Conservation (phyloP, 1,284 basidiomycete species). For the Sporisorium iseilematis-ciliati region DNA sequence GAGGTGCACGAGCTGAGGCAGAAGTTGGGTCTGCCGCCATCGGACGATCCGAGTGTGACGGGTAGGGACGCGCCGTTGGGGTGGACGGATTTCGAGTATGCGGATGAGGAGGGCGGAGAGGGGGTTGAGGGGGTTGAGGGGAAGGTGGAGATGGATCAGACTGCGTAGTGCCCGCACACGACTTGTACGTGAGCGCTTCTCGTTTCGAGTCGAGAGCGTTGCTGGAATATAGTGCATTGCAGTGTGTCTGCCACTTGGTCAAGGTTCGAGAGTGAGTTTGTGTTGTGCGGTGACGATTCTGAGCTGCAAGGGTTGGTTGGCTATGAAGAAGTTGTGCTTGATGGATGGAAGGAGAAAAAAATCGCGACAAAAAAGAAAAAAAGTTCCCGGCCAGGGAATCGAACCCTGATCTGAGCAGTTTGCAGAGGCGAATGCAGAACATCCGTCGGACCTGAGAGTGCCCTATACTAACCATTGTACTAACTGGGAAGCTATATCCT, state of each 20-base stretch:
- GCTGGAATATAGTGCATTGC: background rate
- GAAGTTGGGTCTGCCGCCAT: slow-evolving; percentile 59
- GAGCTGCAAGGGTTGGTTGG: too few relatives aligned
- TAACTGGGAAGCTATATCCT: slow-evolving; percentile 27
- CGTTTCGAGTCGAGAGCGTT: too few relatives aligned
- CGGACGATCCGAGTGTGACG: slow-evolving; percentile 40
- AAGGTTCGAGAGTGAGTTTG: too few relatives aligned
- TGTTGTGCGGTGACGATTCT: too few relatives aligned
- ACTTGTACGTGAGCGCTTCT: too few relatives aligned
- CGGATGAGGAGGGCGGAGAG: background rate
- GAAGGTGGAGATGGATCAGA: slow-evolving; percentile 41
- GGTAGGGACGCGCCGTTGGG: slow-evolving; percentile 31
- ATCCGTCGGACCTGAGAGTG: slow-evolving; percentile 23
- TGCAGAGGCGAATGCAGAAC: background rate
- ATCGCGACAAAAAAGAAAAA: slow-evolving; percentile 9
- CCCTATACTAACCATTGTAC: slow-evolving; percentile 50
- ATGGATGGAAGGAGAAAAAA: background rate
- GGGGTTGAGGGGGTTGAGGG: background rate
- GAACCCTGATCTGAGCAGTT: slow-evolving; percentile 54
- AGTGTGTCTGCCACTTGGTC: background rate
- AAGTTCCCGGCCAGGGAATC: slow-evolving; percentile 55
- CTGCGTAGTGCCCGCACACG: slow-evolving; percentile 9
- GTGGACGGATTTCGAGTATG: slow-evolving; percentile 28
- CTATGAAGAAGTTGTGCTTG: background rate
- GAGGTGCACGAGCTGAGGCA: slow-evolving; percentile 78